These are phyloP conservation scores for Physcia stellaris DNA, from an alignment of 495 filamentous ascomycete species.

Conservation along the genomic window DNA sequence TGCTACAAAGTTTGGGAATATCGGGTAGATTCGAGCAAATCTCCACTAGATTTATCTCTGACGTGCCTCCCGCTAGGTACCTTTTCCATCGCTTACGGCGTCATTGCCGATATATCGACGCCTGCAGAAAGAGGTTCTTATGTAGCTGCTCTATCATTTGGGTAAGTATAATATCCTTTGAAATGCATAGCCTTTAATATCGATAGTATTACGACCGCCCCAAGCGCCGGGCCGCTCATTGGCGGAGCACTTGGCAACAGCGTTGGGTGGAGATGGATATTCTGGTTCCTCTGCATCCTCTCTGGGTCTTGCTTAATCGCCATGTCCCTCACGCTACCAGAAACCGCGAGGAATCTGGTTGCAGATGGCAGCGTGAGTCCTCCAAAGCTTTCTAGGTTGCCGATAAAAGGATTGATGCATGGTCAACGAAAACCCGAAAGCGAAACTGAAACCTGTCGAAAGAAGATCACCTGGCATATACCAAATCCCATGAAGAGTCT, in stretches of 20 bases:
- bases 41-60: no score
- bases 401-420: conserved; percentile 11
- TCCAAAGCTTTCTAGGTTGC: conserved; percentile 23
- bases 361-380: conserved; percentile 33
- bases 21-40: no score
- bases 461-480: conserved; percentile 22
- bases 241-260: conserved; percentile 51
- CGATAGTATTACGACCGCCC: conserved; percentile 25
- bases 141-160: conserved; percentile 23
- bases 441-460: no score
- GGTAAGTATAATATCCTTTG: no score
- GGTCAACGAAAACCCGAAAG: conserved; percentile 13
- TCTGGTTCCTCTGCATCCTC: conserved; percentile 60
- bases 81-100: conserved; percentile 25
- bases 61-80: conserved; percentile 32
- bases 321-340: conserved; percentile 23
- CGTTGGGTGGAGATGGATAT: conserved; percentile 57
- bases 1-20: conserved; percentile 34
- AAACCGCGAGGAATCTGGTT: conserved; percentile 33
- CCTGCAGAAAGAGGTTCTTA: conserved; percentile 32
- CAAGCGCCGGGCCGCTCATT: conserved; percentile 46
- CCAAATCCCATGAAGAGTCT: conserved; percentile 59
- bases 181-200: no score
- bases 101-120: conserved; percentile 30
- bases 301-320: conserved; percentile 24